Evolutionary conservation across 208 protist genomes (phyloP).

Genomic region (Naegleria lovaniensis): DNA sequence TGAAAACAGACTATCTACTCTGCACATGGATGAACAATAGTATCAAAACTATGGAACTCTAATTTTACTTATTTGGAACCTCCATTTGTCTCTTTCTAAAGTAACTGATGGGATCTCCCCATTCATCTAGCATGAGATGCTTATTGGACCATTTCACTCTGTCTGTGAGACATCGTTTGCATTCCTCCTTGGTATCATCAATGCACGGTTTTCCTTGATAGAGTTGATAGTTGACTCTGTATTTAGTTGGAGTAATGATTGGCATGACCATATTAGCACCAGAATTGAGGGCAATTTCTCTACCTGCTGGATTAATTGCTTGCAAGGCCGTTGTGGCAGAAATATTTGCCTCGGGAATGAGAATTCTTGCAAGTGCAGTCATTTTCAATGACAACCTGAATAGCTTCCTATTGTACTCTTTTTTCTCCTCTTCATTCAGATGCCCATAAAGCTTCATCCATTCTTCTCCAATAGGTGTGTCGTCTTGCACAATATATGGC

Average conservation of each 20-base stretch:
- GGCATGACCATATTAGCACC: constrained; percentile 51
- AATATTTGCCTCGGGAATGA: constrained; percentile 44
- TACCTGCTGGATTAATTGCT: constrained; percentile 35
- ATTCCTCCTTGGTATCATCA: constrained; percentile 44
- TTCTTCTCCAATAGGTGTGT: constrained; percentile 41
- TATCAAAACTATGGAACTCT: no score
- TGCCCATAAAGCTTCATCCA: constrained; percentile 34
- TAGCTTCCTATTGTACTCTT: constrained; percentile 13
- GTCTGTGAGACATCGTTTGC: constrained; percentile 32
- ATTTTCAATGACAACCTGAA: constrained; percentile 38
- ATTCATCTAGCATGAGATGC: constrained; percentile 33
- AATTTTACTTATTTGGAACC: not conserved
- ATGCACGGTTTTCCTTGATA: constrained; percentile 51
- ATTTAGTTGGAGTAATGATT: constrained; percentile 49
- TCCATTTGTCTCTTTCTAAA: constrained; percentile 23
- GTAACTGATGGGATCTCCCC: constrained; percentile 34
- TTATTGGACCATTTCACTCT: constrained; percentile 39
- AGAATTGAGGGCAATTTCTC: not conserved
- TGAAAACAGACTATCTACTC: no score
- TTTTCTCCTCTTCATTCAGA: constrained; percentile 28
- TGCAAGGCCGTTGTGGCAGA: constrained; percentile 51
- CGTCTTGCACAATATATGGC: constrained; percentile 44
- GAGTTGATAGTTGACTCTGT: constrained; percentile 48
- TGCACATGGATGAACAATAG: no score
- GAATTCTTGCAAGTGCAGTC: constrained; percentile 37